Percentiles rank a stretch among this genome's conserved stretches.
These are phyloP conservation scores for Cubamyces lactineus DNA, from an alignment of 768 basidiomycete species.

Conservation along the genomic window DNA sequence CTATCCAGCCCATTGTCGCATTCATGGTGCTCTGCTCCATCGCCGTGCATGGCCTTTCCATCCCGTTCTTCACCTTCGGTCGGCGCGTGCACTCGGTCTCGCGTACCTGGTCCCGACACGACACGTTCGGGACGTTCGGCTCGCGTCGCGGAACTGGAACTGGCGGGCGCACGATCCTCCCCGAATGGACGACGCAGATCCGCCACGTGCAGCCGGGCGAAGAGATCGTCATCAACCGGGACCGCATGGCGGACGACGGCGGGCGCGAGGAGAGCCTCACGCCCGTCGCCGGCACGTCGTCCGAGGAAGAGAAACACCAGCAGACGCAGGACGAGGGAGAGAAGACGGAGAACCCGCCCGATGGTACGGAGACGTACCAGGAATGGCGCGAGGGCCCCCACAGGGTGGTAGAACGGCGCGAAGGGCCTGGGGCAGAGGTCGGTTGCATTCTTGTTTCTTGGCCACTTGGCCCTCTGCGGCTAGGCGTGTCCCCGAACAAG, in stretches of 20 bases:
- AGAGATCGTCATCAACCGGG: conserved; percentile 86
- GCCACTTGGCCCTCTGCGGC: too few relatives aligned
- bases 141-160: conserved; percentile 9
- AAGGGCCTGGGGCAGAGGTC: conserved; percentile 68
- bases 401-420: conserved; percentile 62
- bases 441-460: conserved; percentile 24
- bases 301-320: conserved; percentile 37
- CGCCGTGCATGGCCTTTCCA: conserved; percentile 85
- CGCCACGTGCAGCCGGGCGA: conserved; percentile 69
- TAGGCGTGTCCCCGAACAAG: neutral
- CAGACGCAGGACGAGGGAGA: conserved; percentile 18
- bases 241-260: conserved; percentile 46
- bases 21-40: conserved; percentile 96
- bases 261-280: conserved; percentile 48
- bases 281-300: conserved; percentile 37
- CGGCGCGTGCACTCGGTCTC: conserved; percentile 89
- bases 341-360: conserved; percentile 43
- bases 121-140: conserved; percentile 40
- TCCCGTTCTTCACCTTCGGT: conserved; percentile 92
- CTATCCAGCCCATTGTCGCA: conserved; percentile 91
- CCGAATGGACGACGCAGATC: conserved; percentile 86
- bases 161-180: conserved; percentile 42
- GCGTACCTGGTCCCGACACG: conserved; percentile 87
- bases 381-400: conserved; percentile 79
- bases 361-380: conserved; percentile 44